These are phyloP conservation scores for Suhomyces sp. DNA, from an alignment of 805 yeast genomes.

Conservation along the genomic window DNA sequence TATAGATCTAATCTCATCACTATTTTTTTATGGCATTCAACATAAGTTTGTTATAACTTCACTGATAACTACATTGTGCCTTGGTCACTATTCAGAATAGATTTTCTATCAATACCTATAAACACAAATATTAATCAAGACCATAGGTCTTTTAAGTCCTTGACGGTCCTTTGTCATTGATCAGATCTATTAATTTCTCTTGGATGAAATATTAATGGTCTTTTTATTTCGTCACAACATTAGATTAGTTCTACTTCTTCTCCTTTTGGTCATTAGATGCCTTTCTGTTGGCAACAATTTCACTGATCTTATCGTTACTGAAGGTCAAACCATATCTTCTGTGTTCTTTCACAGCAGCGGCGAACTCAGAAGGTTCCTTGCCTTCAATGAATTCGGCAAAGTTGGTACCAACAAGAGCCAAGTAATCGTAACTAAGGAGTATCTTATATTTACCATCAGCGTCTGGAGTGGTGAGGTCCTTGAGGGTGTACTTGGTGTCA, in stretches of 20 bases:
- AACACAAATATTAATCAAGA: no score
- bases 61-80: no score
- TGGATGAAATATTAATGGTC: no score
- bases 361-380: constrained; percentile 41
- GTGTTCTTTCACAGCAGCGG: constrained; percentile 54
- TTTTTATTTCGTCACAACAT: no score
- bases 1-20: no score
- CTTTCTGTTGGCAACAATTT: constrained; percentile 42
- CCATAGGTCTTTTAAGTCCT: no score
- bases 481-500: constrained; percentile 37
- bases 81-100: no score
- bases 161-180: no score
- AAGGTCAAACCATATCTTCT: constrained; percentile 66
- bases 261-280: constrained; percentile 5
- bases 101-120: no score
- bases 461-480: constrained; percentile 24
- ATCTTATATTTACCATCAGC: constrained; percentile 42
- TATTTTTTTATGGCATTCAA: no score
- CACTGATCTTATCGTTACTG: constrained; percentile 40
- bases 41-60: no score
- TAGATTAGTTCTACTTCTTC: background rate
- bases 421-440: constrained; percentile 55
- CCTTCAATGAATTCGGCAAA: constrained; percentile 41
- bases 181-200: no score
- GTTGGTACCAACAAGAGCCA: constrained; percentile 48